These are phyloP conservation scores for Quercus tomentella DNA, from an alignment of 331 rosid species.

Conservation along the genomic window DNA sequence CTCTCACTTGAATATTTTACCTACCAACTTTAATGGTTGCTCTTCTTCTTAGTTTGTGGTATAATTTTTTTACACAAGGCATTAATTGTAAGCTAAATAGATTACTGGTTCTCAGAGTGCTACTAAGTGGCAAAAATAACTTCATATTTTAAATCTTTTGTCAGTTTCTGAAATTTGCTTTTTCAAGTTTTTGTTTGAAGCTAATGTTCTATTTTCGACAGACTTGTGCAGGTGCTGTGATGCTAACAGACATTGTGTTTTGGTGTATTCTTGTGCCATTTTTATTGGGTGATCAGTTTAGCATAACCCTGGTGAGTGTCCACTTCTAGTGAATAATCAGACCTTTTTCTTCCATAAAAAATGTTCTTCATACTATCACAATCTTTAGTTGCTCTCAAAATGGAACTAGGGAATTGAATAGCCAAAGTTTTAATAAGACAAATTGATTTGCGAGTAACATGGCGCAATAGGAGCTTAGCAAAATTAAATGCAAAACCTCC, in stretches of 20 bases:
- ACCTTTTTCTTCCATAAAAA: neutral
- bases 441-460: too few species aligned
- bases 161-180: neutral
- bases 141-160: neutral
- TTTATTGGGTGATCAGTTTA: constrained; percentile 5
- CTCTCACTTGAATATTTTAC: neutral
- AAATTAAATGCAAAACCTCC: too few species aligned
- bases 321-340: neutral
- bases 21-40: neutral
- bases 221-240: constrained; percentile 61
- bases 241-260: constrained; percentile 24
- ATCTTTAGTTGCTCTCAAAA: neutral
- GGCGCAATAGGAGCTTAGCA: too few species aligned
- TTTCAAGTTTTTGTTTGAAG: neutral
- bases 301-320: constrained; percentile 16
- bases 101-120: neutral
- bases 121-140: neutral
- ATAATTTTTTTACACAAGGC: neutral
- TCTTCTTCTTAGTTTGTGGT: neutral
- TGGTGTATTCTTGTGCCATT: constrained; percentile 31
- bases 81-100: neutral
- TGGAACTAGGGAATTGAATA: neutral
- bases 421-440: too few species aligned
- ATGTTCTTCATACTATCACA: neutral
- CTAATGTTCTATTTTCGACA: constrained; percentile 12